Conservation (phyloP, 2,329 filamentous ascomycete species). For the Podosphaera fusca region DNA sequence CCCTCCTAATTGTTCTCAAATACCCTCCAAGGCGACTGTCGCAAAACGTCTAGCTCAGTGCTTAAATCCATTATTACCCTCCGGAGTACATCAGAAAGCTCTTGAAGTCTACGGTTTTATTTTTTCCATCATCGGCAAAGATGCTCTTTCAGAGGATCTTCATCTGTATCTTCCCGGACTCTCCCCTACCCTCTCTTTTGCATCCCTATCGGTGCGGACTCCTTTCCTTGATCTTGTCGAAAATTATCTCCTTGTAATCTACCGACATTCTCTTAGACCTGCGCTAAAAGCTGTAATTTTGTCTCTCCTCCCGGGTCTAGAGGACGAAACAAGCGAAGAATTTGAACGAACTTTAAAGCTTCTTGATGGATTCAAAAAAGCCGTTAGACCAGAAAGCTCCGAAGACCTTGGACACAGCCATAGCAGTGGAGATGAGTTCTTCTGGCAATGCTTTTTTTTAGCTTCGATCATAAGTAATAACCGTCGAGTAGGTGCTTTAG, state of each 20-base stretch:
- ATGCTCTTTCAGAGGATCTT: conserved; percentile 61
- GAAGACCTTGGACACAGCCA: conserved; percentile 28
- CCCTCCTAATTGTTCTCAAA: conserved; percentile 42
- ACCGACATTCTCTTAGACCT: conserved; percentile 50
- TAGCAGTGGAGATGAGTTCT: conserved; percentile 56
- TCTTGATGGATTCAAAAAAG: conserved; percentile 52
- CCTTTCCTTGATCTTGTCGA: conserved; percentile 71
- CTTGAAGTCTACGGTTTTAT: conserved; percentile 83
- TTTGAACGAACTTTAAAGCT: conserved; percentile 72
- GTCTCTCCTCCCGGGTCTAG: conserved; percentile 70
- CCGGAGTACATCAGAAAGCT: conserved; percentile 91
- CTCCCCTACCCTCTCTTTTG: conserved; percentile 75
- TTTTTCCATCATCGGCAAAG: conserved; percentile 63
- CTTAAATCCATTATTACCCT: conserved; percentile 75
- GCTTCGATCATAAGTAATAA: conserved; percentile 77
- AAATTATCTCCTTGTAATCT: conserved; percentile 49
- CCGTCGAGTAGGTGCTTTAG: conserved; percentile 64
- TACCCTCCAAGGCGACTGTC: conserved; percentile 64
- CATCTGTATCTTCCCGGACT: conserved; percentile 77
- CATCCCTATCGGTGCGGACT: conserved; percentile 72
- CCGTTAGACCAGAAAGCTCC: conserved; percentile 32
- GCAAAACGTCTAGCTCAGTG: conserved; percentile 89
- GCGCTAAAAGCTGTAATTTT: conserved; percentile 79
- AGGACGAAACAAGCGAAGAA: conserved; percentile 93
- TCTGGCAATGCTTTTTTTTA: conserved; percentile 95